A percentile compares a stretch with the other conserved stretches of the same genome.
These are phyloP conservation scores for Helicostylum pulchrum DNA, from an alignment of 192 early-diverging fungal genomes.

Conservation along the genomic window DNA sequence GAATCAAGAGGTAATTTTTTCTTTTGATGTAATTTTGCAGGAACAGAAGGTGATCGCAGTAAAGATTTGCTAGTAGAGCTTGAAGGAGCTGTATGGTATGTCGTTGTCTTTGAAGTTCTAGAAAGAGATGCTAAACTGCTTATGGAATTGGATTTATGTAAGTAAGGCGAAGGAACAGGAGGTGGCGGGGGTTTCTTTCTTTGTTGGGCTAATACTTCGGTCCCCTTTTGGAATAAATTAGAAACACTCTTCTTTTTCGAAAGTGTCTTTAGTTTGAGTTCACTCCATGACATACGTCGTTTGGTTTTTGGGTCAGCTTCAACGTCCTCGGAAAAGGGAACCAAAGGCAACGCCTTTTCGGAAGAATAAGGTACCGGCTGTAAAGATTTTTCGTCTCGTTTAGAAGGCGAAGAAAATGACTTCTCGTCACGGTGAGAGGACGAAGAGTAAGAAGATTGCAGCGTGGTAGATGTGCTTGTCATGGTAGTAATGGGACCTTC, in stretches of 20 bases:
- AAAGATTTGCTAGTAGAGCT: background rate
- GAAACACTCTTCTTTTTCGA: conserved; percentile 12
- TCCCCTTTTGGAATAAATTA: conserved; percentile 23
- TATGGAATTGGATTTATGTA: conserved; percentile 27
- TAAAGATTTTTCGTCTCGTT: conserved; percentile 6
- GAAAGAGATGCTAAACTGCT: conserved; percentile 35
- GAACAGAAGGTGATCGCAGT: conserved; percentile 18
- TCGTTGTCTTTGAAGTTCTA: conserved; percentile 22
- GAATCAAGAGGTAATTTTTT: conserved; percentile 10
- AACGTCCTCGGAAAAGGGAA: background rate
- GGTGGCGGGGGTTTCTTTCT: conserved; percentile 4
- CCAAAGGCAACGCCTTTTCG: background rate
- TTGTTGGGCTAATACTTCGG: background rate
- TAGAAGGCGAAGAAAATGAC: conserved; percentile 2
- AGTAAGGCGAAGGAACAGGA: background rate
- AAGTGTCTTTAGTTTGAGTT: conserved; percentile 9
- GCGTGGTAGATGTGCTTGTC: conserved; percentile 19
- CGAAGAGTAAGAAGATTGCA: conserved; percentile 2
- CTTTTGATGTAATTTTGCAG: background rate
- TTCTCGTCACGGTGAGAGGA: conserved; percentile 3
- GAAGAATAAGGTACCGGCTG: background rate
- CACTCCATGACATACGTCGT: conserved; percentile 17
- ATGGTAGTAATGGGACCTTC: conserved; percentile 23
- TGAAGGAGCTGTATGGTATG: conserved; percentile 8
- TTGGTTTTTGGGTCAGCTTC: conserved; percentile 2